Base-by-base conservation (phyloP, 1,139 yeast species). In the Candida sp. region DNA sequence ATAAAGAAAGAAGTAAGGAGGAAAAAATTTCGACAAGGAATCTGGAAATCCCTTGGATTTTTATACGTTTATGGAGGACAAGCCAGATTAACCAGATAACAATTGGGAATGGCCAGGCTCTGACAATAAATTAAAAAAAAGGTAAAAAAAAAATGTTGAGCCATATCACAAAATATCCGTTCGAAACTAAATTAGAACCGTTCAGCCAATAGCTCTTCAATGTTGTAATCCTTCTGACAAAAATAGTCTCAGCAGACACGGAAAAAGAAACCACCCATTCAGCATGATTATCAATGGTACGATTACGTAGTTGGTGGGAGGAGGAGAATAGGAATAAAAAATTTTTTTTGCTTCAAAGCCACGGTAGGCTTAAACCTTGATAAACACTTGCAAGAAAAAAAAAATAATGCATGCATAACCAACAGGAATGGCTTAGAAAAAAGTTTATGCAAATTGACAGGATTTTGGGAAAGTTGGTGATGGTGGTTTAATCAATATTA, bases 401-500 rank as follows among this genome's bases (percentile, higher is more conserved):
- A 17, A 17, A 17, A 17, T 2, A 33, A 33, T 3, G n/a, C 17
- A 7, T 6, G 11, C 35, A 33, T 33, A 33, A 35, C 39, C 39
- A 9, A 5, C 7, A 5, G 27, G 26, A 12, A 17, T 7, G 41
- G 41, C 41, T 37, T 37, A 23, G 28, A 37, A 37, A 37, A 17
- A 17, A 17, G 9, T 25, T 23, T 23, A 37, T 37, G 28, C 41
- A 37, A 37, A 7, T 23, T 37, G n/a, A 5, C 11, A 8, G 12
- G n/a, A 23, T 37, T 23, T 37, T 37, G 27, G 27, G 26, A 11
- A 37, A 37, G 25, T 27, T 41, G 43, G 43, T 41, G 43, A 41
- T 41, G 43, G 43, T 41, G 43, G 43, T 41, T 41, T 41, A 17
- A 25, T 40, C 33, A 26, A 40, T 7, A 26, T 17, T 35, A 26